These are phyloP conservation scores for Vitis hybrid DNA, from an alignment of 177 flowering plant species.

Conservation along the genomic window DNA sequence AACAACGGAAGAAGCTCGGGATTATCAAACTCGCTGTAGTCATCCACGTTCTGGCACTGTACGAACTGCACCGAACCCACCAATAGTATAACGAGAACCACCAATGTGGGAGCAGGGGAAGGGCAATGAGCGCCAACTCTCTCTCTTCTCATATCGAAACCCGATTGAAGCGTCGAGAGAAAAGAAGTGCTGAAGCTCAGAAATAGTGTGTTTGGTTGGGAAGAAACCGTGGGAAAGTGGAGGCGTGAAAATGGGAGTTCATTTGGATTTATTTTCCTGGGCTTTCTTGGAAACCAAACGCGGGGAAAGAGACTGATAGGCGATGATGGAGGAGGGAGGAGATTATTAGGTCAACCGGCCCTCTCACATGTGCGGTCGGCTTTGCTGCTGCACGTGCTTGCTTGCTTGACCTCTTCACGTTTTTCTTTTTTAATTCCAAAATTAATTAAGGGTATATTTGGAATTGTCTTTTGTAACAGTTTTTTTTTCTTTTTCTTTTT, in stretches of 20 bases:
- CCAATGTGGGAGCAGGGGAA: conserved; percentile 1
- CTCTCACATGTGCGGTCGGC: too few relatives aligned
- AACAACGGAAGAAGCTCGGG: conserved; percentile 30
- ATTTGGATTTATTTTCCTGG: too few relatives aligned
- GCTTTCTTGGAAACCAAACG: too few relatives aligned
- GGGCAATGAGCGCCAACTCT: neutral
- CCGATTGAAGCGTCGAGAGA: neutral
- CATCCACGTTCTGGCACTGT: conserved; percentile 24
- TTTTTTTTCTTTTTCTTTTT: too few relatives aligned
- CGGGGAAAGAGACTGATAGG: too few relatives aligned
- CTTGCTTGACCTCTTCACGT: too few relatives aligned
- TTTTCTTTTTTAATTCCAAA: too few relatives aligned
- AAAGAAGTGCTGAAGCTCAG: neutral
- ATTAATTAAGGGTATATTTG: too few relatives aligned
- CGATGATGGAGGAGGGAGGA: too few relatives aligned
- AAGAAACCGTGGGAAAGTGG: neutral
- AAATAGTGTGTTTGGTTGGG: neutral
- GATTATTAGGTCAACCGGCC: too few relatives aligned
- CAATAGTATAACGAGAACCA: conserved; percentile 11
- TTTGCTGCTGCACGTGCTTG: too few relatives aligned
- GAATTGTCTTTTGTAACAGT: too few relatives aligned
- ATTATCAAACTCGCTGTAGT: conserved; percentile 19
- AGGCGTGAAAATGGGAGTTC: neutral
- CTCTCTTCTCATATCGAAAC: conserved; percentile 8
- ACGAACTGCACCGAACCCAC: conserved; percentile 8